Evolutionary conservation across 2,329 filamentous ascomycete species (phyloP), one percentile per base, ranked within the genome.

Genomic region (Sporothrix sp.): DNA sequence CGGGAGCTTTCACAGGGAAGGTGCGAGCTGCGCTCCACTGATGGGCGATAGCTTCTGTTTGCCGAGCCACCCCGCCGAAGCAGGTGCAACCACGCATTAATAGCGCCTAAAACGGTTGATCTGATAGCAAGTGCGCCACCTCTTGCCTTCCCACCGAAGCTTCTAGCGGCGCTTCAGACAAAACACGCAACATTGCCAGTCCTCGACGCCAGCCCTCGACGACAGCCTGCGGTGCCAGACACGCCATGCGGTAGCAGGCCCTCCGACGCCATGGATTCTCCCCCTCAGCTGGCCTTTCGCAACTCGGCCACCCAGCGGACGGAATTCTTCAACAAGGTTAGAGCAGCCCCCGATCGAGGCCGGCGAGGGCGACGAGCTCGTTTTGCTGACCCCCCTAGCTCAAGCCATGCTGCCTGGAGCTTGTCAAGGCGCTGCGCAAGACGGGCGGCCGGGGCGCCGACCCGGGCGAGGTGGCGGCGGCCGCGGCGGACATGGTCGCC

Each of bases 341-440:
- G 20, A 16, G 5, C 3, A 20, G 20, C 10, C 16, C 10, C 18
- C 7, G n/a, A 4, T n/a, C 6, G 27, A 18, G 36, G 21, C 11
- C 23, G 11, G 7, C 7, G 9, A 3, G 20, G 9, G 4, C 18
- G 8, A 11, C 7, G 4, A 5, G 35, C 9, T 14, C n/a, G 18
- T 7, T 6, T 7, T 8, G 14, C 48, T 27, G 13, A 38, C 35
- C 28, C 2, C 23, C 11, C 7, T 20, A 84, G 80, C 73, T 84
- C 53, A 82, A 82, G 64, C 78, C 79, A 62, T 72, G 67, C 57
- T 84, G 80, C 58, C 69, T 84, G 50, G 69, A 73, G 51, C 74
- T 83, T 54, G 81, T 76, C 65, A 71, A 79, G 60, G 64, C 75
- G 2, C 69, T 81, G 20, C 70, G 70, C 48, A 58, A 68, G 13